Evolutionary conservation across 129 eudicot species (phyloP).

Genomic region (Flaveria ramosissima): DNA sequence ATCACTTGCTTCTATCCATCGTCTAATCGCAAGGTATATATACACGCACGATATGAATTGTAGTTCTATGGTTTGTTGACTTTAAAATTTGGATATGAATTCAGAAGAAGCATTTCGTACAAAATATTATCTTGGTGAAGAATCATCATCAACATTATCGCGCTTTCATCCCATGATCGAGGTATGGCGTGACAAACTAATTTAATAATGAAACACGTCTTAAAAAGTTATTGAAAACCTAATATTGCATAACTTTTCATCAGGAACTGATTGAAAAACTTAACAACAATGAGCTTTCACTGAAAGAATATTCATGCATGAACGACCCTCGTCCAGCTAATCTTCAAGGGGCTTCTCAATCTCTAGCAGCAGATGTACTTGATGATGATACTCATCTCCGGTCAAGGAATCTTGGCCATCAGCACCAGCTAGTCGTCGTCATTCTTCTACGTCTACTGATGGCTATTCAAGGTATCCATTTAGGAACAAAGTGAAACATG

Average conservation of each 20-base stretch:
- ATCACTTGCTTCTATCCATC: background rate
- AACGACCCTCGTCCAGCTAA: constrained; percentile 80
- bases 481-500: background rate
- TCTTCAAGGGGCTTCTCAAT: constrained; percentile 57
- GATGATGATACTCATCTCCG: constrained; percentile 27
- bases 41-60: background rate
- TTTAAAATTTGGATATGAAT: constrained; percentile 24
- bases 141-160: constrained; percentile 67
- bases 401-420: constrained; percentile 71
- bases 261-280: constrained; percentile 85
- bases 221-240: background rate
- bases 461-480: constrained; percentile 74
- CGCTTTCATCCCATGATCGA: constrained; percentile 88
- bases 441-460: constrained; percentile 63
- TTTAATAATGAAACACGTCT: background rate
- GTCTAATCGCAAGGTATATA: constrained; percentile 47
- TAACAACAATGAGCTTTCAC: constrained; percentile 71
- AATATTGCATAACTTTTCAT: background rate
- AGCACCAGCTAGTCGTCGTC: constrained; percentile 82
- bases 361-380: constrained; percentile 39
- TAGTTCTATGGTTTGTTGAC: background rate
- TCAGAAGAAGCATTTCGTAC: constrained; percentile 66
- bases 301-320: constrained; percentile 83
- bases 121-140: constrained; percentile 79
- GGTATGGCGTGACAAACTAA: constrained; percentile 38